Evolutionary conservation across 1,284 basidiomycete species (phyloP).

Genomic region (Xanthoconium separans): DNA sequence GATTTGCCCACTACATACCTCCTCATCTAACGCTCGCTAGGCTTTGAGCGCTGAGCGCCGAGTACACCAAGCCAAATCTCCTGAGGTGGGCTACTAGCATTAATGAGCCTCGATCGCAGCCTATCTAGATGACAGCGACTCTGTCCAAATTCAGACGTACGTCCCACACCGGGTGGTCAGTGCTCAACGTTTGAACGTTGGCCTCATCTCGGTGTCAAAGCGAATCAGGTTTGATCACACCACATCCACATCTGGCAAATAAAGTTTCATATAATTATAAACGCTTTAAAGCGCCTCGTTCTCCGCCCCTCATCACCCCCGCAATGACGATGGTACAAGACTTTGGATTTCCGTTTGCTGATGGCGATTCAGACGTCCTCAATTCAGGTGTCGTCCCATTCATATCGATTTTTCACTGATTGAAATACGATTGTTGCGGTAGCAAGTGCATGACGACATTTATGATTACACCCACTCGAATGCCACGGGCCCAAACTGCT

Average conservation of each 20-base stretch:
- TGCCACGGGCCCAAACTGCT: conserved; percentile 10
- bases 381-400: conserved; percentile 17
- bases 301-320: conserved; percentile 25
- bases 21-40: conserved; percentile 7
- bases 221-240: conserved; percentile 19
- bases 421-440: conserved; percentile 19
- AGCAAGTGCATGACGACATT: conserved; percentile 10
- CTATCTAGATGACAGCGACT: background rate
- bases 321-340: conserved; percentile 16
- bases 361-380: conserved; percentile 7
- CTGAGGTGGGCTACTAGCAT: conserved; percentile 6
- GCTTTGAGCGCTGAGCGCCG: background rate
- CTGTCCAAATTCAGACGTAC: conserved; percentile 9
- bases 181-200: conserved; percentile 6
- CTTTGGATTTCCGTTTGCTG: conserved; percentile 18
- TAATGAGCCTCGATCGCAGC: conserved; percentile 22
- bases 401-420: conserved; percentile 20
- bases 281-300: conserved; percentile 16
- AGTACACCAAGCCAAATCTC: conserved; percentile 7
- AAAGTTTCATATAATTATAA: conserved; percentile 28
- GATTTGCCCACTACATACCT: background rate
- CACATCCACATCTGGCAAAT: conserved; percentile 10
- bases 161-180: conserved; percentile 11
- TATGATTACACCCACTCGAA: conserved; percentile 2
- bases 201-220: conserved; percentile 30